Conservation (phyloP, 768 basidiomycete genomes). For the Suillus discolor region DNA sequence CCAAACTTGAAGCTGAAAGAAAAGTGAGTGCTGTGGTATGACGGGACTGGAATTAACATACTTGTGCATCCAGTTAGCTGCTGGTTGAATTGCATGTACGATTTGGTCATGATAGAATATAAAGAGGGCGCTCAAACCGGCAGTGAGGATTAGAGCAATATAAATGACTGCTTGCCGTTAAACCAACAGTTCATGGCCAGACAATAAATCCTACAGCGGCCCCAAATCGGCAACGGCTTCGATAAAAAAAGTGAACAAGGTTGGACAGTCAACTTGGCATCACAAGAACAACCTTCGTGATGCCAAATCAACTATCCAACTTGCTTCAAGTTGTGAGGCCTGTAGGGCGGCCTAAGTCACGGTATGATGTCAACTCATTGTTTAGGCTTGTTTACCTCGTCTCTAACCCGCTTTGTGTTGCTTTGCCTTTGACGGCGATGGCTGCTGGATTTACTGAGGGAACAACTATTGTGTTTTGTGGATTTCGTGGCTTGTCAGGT, state of each 20-base stretch:
- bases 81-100: constrained; percentile 47
- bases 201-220: no score
- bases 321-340: no score
- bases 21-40: not conserved
- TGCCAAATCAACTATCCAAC: no score
- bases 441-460: not conserved
- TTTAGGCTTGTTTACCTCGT: no score
- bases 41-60: constrained; percentile 19
- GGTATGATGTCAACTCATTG: no score
- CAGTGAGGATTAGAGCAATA: constrained; percentile 46
- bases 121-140: constrained; percentile 54
- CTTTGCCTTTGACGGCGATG: not conserved
- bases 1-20: constrained; percentile 52
- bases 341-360: no score
- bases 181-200: not conserved
- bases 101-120: constrained; percentile 66
- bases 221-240: no score
- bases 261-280: no score
- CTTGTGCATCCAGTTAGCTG: constrained; percentile 47
- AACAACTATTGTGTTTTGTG: not conserved
- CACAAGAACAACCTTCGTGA: no score
- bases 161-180: constrained; percentile 44
- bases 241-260: no score
- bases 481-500: not conserved
- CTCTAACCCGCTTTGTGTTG: not conserved